Percentiles rank a stretch among this genome's conserved stretches.
Evolutionary conservation across 352 stramenopile genomes (phyloP).

Genomic region (Pythium aquatile): DNA sequence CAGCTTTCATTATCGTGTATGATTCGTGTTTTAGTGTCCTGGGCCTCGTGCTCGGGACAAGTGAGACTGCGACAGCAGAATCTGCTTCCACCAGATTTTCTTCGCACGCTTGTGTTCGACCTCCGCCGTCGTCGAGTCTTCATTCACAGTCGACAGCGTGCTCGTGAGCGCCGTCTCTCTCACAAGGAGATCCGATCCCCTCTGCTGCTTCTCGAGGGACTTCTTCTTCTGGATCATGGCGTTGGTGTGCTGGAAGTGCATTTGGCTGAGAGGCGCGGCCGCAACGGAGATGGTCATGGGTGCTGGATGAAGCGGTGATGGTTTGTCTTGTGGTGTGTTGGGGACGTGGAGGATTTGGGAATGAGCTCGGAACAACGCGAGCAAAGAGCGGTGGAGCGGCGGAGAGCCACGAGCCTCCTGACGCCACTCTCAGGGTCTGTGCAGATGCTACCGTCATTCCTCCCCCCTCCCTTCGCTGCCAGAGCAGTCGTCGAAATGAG

Average conservation of each 20-base stretch:
- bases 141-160: not conserved
- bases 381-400: too few species aligned
- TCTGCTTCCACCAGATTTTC: conserved; percentile 12
- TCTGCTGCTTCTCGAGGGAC: not conserved
- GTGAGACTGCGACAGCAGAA: conserved; percentile 12
- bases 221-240: not conserved
- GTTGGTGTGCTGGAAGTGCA: not conserved
- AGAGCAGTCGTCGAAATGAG: not conserved
- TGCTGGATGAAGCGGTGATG: not conserved
- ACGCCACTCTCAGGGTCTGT: not conserved
- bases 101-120: conserved; percentile 1
- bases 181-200: not conserved
- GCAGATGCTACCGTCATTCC: not conserved
- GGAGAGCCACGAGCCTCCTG: too few species aligned
- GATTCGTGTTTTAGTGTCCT: not conserved
- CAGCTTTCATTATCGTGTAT: not conserved
- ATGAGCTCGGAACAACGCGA: not conserved
- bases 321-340: not conserved
- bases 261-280: not conserved
- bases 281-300: not conserved
- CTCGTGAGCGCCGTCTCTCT: not conserved
- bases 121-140: not conserved
- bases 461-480: too few species aligned
- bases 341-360: not conserved
- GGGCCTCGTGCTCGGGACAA: not conserved